These are phyloP conservation scores for Diplodia sapinea DNA, from an alignment of 2,329 filamentous ascomycete genomes.

Conservation along the genomic window DNA sequence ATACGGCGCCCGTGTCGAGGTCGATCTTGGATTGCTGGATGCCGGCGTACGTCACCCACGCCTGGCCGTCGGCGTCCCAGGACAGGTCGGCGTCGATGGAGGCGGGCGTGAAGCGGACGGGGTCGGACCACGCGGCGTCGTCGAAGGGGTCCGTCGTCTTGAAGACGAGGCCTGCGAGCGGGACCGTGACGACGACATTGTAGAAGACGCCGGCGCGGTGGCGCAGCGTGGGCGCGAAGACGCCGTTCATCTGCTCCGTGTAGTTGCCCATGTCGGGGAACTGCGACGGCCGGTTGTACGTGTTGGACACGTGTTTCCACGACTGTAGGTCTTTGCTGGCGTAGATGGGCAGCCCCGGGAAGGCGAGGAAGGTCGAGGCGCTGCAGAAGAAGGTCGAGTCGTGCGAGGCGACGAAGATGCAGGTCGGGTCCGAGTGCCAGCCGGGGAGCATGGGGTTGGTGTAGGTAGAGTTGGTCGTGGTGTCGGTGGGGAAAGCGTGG, in stretches of 20 bases:
- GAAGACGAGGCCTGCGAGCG: conserved; percentile 56
- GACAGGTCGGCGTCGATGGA: conserved; percentile 62
- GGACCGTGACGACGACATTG: conserved; percentile 51
- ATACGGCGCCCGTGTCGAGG: conserved; percentile 40
- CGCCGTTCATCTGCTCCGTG: conserved; percentile 44
- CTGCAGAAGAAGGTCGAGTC: conserved; percentile 51
- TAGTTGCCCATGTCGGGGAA: conserved; percentile 34
- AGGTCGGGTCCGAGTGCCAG: conserved; percentile 54
- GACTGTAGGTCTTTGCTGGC: conserved; percentile 52
- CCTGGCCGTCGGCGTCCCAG: conserved; percentile 57
- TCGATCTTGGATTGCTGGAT: conserved; percentile 43
- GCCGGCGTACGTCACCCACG: conserved; percentile 37
- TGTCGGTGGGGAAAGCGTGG: conserved; percentile 33
- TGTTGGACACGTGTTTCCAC: conserved; percentile 46
- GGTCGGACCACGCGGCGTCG: conserved; percentile 54
- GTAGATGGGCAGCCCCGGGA: conserved; percentile 54
- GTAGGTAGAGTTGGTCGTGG: conserved; percentile 19
- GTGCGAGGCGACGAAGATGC: conserved; percentile 46
- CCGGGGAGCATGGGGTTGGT: conserved; percentile 52
- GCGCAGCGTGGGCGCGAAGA: conserved; percentile 47
- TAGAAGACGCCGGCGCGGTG: conserved; percentile 48
- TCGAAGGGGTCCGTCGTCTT: conserved; percentile 53
- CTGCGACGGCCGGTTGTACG: conserved; percentile 12
- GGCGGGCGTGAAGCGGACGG: conserved; percentile 55
- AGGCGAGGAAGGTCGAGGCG: conserved; percentile 52